Conservation (phyloP, 31 red algal genomes). For the Porphyra umbilicalis region DNA sequence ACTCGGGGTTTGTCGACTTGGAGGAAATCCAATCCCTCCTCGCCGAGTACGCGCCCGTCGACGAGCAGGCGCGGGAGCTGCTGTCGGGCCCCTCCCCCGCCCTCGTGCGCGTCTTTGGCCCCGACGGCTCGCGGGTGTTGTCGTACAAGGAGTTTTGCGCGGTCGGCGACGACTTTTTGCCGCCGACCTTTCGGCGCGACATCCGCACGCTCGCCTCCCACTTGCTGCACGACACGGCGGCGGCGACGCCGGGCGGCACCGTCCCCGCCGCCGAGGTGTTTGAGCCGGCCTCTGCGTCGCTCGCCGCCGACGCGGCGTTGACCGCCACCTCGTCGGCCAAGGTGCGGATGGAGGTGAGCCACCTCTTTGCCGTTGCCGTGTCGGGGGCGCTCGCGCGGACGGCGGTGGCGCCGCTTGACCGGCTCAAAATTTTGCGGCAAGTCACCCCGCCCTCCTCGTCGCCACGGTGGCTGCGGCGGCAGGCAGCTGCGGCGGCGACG, state of each 20-base stretch:
- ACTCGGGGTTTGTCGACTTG: slow-evolving; percentile 78
- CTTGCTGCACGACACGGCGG: slow-evolving; percentile 53
- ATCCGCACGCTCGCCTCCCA: slow-evolving; percentile 49
- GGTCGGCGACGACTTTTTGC: slow-evolving; percentile 63
- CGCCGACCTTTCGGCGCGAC: slow-evolving; percentile 60
- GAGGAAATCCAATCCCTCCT: slow-evolving; percentile 67
- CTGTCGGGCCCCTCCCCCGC: slow-evolving; percentile 7
- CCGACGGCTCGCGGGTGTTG: slow-evolving; percentile 43
- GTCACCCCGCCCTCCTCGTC: not conserved
- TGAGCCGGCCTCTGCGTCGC: slow-evolving; percentile 1
- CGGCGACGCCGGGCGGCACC: not conserved
- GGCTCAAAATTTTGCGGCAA: slow-evolving; percentile 94
- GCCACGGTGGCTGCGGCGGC: not conserved
- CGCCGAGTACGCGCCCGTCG: slow-evolving; percentile 47
- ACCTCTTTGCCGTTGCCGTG: slow-evolving; percentile 61
- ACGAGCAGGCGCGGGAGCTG: slow-evolving; percentile 30
- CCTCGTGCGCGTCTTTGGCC: slow-evolving; percentile 71
- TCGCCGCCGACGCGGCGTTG: not conserved
- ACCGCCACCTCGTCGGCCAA: not conserved
- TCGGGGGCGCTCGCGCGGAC: slow-evolving; percentile 62
- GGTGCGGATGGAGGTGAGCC: slow-evolving; percentile 23
- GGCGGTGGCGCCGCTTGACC: slow-evolving; percentile 82
- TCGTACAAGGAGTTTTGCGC: slow-evolving; percentile 62
- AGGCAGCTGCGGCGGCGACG: not conserved
- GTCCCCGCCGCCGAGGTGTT: not conserved